Percentiles rank a stretch among this genome's conserved stretches.
These are phyloP conservation scores for Leishmania mexicana DNA, from an alignment of 208 protist genomes.

Conservation along the genomic window DNA sequence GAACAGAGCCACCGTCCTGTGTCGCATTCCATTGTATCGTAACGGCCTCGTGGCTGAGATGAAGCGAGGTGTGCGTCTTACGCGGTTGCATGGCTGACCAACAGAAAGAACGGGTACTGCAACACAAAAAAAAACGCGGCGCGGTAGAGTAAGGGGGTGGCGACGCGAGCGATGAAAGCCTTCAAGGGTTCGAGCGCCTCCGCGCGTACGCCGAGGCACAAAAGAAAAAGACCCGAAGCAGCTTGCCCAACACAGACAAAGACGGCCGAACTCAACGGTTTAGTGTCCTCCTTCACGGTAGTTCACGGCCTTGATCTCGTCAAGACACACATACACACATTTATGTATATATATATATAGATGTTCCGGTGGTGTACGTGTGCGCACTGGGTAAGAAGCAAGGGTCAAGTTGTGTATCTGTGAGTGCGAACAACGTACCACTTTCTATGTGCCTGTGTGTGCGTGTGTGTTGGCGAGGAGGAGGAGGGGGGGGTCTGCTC, in stretches of 20 bases:
- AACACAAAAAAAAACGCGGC: background rate
- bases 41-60: conserved; percentile 17
- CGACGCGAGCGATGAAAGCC: background rate
- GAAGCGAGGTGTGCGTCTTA: conserved; percentile 4
- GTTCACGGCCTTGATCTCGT: background rate
- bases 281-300: background rate
- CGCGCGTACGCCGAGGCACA: background rate
- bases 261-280: background rate
- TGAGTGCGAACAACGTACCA: background rate
- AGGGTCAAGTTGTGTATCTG: background rate
- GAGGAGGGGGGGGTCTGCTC: background rate
- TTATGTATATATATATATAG: background rate
- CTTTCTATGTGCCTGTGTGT: background rate
- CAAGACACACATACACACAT: background rate
- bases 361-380: background rate
- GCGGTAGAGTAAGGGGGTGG: background rate
- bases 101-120: too few species aligned
- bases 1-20: conserved; percentile 34
- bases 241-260: background rate
- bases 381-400: background rate
- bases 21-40: conserved; percentile 21
- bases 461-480: background rate
- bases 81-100: conserved; percentile 5
- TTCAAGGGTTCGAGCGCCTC: background rate
- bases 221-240: background rate